These are phyloP conservation scores for Thuja plicata DNA, from an alignment of 83 land plant genomes.

Conservation along the genomic window DNA sequence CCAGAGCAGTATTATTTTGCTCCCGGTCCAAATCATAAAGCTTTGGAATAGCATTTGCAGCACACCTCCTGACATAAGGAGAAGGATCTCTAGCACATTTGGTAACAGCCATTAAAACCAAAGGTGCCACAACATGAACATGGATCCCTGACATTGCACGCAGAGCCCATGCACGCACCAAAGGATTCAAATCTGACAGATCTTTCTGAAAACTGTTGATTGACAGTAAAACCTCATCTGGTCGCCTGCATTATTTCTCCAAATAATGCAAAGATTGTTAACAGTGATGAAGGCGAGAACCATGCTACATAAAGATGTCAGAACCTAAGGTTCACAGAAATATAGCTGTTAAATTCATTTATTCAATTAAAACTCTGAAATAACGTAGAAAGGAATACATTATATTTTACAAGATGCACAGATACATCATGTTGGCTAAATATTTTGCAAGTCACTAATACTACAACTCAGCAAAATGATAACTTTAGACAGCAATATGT, in stretches of 20 bases:
- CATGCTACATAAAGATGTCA: background rate
- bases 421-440: background rate
- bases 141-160: slow-evolving; percentile 98
- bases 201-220: slow-evolving; percentile 96
- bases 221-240: slow-evolving; percentile 94
- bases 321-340: background rate
- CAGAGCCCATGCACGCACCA: slow-evolving; percentile 97
- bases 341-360: background rate
- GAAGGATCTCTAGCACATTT: slow-evolving; percentile 97
- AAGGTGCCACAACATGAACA: slow-evolving; percentile 82
- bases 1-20: slow-evolving; percentile 51
- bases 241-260: slow-evolving; percentile 65
- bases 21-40: slow-evolving; percentile 75
- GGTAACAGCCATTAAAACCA: slow-evolving; percentile 79
- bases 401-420: background rate
- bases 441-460: no score
- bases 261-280: slow-evolving; percentile 2
- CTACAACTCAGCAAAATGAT: no score
- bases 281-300: background rate
- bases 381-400: background rate
- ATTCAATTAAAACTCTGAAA: background rate
- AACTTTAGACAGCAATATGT: no score
- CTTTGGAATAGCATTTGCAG: slow-evolving; percentile 95
- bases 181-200: slow-evolving; percentile 88
- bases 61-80: slow-evolving; percentile 93